Conservation (phyloP, 176 grass and related monocot species). For the Oryza meridionalis region DNA sequence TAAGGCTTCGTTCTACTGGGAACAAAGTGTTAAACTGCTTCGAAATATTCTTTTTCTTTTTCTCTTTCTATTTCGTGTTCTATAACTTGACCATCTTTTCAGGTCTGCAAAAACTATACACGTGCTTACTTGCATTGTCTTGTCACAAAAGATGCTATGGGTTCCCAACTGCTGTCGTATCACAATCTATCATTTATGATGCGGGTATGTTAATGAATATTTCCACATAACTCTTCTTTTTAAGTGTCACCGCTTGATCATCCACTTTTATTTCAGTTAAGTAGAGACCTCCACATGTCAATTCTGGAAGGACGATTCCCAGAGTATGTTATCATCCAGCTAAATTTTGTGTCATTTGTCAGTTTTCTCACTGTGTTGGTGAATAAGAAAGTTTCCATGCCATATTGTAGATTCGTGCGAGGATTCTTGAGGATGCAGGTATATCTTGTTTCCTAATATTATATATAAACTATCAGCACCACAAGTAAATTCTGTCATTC, state of each 20-base stretch:
- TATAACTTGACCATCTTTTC: constrained; percentile 33
- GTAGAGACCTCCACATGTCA: constrained; percentile 85
- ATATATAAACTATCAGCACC: background rate
- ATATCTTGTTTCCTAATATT: constrained; percentile 25
- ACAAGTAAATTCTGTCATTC: background rate
- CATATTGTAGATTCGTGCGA: constrained; percentile 67
- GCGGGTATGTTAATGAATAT: constrained; percentile 57
- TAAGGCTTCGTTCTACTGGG: constrained; percentile 41
- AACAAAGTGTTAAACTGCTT: constrained; percentile 14
- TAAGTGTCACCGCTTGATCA: background rate
- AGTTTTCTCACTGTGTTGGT: background rate
- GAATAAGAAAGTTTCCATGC: constrained; percentile 16
- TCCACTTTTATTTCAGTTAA: constrained; percentile 61
- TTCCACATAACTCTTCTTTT: constrained; percentile 1
- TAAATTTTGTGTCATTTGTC: background rate
- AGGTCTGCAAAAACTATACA: constrained; percentile 95
- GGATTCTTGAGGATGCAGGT: constrained; percentile 87
- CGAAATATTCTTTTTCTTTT: background rate
- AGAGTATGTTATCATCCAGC: constrained; percentile 60
- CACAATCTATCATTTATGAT: constrained; percentile 95
- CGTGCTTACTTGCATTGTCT: constrained; percentile 90
- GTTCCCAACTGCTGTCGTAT: constrained; percentile 88
- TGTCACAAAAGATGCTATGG: constrained; percentile 95
- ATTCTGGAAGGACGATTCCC: constrained; percentile 86
- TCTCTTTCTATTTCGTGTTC: background rate